Percentiles rank a stretch among this genome's conserved stretches.
Conservation (phyloP, 768 basidiomycete species). For the Amanita polypyramis region DNA sequence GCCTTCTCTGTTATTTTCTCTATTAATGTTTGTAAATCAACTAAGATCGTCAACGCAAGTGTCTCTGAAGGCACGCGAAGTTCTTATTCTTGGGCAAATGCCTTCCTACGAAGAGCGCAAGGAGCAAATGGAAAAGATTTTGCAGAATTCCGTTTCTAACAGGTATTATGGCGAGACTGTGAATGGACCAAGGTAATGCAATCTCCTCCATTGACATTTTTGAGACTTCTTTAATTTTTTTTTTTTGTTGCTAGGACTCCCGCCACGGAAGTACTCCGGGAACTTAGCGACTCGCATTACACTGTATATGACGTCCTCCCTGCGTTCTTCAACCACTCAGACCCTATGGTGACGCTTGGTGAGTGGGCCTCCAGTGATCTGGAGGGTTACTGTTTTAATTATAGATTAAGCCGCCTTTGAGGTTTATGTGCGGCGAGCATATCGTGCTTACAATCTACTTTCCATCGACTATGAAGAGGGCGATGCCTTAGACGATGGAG, state of each 20-base stretch:
- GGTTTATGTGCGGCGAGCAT: conserved; percentile 92
- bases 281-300: conserved; percentile 92
- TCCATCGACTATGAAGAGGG: conserved; percentile 95
- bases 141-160: conserved; percentile 79
- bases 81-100: conserved; percentile 91
- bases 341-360: conserved; percentile 81
- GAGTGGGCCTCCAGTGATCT: conserved; percentile 14
- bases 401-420: conserved; percentile 70
- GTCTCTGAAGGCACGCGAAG: conserved; percentile 92
- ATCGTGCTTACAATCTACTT: conserved; percentile 85
- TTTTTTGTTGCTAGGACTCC: conserved; percentile 45
- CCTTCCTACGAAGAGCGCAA: conserved; percentile 94
- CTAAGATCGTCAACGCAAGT: conserved; percentile 82
- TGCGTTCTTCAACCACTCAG: conserved; percentile 84
- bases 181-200: conserved; percentile 40
- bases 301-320: conserved; percentile 97
- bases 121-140: conserved; percentile 88
- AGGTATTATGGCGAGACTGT: conserved; percentile 86
- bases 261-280: conserved; percentile 77
- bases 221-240: conserved; percentile 6
- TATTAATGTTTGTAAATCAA: conserved; percentile 1
- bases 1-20: neutral
- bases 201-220: too few species aligned
- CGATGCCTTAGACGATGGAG: conserved; percentile 74
- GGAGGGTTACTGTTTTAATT: conserved; percentile 2